Percentiles rank a stretch among this genome's conserved stretches.
Evolutionary conservation across 129 eudicot genomes (phyloP).

Genomic region (Arctium minus): DNA sequence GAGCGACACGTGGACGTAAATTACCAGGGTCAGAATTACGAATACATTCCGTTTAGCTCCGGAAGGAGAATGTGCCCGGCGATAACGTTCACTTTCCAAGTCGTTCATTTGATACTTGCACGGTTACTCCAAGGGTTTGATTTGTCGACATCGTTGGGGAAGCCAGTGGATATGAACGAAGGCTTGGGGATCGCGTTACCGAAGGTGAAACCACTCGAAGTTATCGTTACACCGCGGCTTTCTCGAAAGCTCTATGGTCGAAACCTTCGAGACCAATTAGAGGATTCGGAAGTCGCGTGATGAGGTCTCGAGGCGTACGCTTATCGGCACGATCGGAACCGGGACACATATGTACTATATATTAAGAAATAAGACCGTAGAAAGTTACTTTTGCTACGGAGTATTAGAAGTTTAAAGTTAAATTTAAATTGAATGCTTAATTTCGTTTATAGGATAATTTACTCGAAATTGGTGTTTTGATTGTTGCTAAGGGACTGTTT

Average conservation of each 20-base stretch:
- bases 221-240: slow-evolving; percentile 19
- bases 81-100: not conserved
- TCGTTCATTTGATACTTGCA: slow-evolving; percentile 19
- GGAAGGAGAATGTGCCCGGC: slow-evolving; percentile 45
- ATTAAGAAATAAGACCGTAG: not conserved
- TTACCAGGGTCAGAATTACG: slow-evolving; percentile 24
- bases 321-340: not conserved
- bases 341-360: not conserved
- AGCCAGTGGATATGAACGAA: slow-evolving; percentile 29
- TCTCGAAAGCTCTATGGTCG: slow-evolving; percentile 5
- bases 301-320: not conserved
- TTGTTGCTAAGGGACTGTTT: not conserved
- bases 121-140: slow-evolving; percentile 30
- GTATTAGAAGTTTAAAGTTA: not conserved
- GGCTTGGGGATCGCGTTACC: slow-evolving; percentile 28
- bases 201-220: slow-evolving; percentile 20
- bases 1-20: slow-evolving; percentile 6
- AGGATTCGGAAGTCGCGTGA: not conserved
- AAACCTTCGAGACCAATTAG: not conserved
- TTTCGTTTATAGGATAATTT: no score
- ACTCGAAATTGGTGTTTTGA: not conserved
- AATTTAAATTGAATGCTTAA: not conserved
- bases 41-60: slow-evolving; percentile 33
- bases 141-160: slow-evolving; percentile 10
- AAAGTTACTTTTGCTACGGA: not conserved